These are phyloP conservation scores for Aspergillus ostianus DNA, from an alignment of 495 filamentous ascomycete species.

Conservation along the genomic window DNA sequence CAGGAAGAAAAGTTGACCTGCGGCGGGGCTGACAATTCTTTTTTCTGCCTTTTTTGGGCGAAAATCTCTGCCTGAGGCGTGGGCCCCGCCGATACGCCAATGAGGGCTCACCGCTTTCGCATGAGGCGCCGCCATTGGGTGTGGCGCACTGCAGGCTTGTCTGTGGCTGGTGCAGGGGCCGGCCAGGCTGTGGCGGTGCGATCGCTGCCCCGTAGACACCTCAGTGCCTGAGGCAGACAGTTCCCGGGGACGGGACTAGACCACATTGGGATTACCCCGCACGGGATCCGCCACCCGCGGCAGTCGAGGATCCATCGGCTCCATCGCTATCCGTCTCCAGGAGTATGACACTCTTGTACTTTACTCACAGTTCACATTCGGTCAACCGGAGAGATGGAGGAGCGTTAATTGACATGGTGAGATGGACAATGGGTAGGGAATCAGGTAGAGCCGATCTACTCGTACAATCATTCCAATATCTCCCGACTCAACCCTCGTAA, in stretches of 20 bases:
- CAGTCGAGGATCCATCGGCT: neutral
- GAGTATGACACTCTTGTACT: too few relatives aligned
- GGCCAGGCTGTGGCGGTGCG: neutral
- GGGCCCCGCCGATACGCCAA: slow-evolving; percentile 3
- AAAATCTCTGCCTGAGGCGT: slow-evolving; percentile 21
- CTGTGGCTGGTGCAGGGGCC: slow-evolving; percentile 1
- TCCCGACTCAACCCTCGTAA: too few relatives aligned
- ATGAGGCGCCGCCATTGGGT: neutral
- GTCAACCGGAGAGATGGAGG: too few relatives aligned
- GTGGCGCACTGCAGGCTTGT: neutral
- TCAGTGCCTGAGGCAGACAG: neutral
- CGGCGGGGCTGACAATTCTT: slow-evolving; percentile 11
- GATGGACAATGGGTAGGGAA: too few relatives aligned
- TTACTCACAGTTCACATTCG: too few relatives aligned
- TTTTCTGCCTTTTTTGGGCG: slow-evolving; percentile 8
- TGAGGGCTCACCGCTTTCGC: slow-evolving; percentile 3
- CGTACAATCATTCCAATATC: too few relatives aligned
- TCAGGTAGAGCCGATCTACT: too few relatives aligned
- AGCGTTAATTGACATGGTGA: too few relatives aligned
- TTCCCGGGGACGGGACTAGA: slow-evolving; percentile 11
- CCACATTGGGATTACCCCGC: slow-evolving; percentile 21
- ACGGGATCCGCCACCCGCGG: slow-evolving; percentile 11
- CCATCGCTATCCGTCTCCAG: too few relatives aligned
- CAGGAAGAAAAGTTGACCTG: slow-evolving; percentile 8
- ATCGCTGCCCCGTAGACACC: neutral